Conservation (phyloP, 2,329 filamentous ascomycete species). For the Xylaria sp. region DNA sequence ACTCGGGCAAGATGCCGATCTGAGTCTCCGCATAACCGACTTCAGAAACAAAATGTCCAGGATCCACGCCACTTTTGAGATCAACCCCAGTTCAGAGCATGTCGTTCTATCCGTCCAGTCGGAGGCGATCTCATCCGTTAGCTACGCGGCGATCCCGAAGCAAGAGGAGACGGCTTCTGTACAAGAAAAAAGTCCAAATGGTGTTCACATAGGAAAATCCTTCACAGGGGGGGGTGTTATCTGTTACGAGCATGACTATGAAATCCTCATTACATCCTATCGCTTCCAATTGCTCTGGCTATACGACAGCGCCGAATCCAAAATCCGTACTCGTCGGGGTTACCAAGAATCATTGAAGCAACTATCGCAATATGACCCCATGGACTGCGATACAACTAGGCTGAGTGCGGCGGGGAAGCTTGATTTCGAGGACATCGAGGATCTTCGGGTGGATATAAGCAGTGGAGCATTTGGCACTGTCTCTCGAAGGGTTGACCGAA, state of each 20-base stretch:
- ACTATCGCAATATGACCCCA: not conserved
- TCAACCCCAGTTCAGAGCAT: not conserved
- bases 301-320: not conserved
- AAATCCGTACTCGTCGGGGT: not conserved
- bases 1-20: constrained; percentile 2
- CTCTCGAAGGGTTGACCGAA: not conserved
- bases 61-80: not conserved
- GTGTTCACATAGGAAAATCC: not conserved
- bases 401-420: not conserved
- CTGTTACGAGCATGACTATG: not conserved
- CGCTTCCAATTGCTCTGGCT: not conserved
- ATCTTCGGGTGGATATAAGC: not conserved
- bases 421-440: not conserved
- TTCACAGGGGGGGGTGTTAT: not conserved
- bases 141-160: not conserved
- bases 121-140: not conserved
- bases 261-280: not conserved
- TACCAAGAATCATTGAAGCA: not conserved
- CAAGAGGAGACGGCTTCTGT: not conserved
- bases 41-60: not conserved
- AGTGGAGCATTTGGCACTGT: not conserved
- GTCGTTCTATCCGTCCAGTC: not conserved
- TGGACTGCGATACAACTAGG: not conserved
- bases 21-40: not conserved
- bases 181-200: not conserved